phyloP scores from a whole-genome alignment of 2,329 filamentous ascomycete species.

The Whalleya microplaca region DNA sequence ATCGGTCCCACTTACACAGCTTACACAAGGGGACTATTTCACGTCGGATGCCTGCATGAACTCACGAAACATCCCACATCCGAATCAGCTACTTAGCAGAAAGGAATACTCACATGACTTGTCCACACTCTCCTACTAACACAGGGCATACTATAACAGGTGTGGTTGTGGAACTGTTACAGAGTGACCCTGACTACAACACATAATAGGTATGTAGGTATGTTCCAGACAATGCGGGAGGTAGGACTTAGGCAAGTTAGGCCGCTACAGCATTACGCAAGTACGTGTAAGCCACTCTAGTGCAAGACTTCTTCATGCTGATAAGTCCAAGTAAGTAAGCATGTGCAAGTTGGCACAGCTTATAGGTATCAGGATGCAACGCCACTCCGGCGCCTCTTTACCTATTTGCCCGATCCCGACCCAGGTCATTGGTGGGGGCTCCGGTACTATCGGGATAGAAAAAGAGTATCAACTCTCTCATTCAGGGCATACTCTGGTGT shows the following conservation, averaged over 20 bases:
- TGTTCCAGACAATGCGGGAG: background rate
- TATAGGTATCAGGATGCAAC: background rate
- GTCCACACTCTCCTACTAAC: background rate
- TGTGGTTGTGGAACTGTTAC: no score
- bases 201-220: no score
- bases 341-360: background rate
- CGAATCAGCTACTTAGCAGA: constrained; percentile 4
- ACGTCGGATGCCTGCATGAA: background rate
- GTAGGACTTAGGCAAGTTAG: background rate
- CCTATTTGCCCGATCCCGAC: background rate
- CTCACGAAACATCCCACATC: background rate
- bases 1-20: background rate
- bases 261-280: background rate
- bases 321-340: background rate
- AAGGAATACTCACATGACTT: constrained; percentile 20
- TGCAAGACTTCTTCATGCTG: background rate
- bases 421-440: background rate
- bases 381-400: background rate
- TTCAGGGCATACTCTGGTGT: no score
- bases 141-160: no score
- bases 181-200: no score
- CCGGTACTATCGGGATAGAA: no score
- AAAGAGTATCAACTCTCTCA: no score
- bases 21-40: background rate
- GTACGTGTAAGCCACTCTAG: background rate